Evolutionary conservation across 2,329 filamentous ascomycete species (phyloP), one percentile per base, ranked within the genome.

Genomic region (Fusarium sp.): DNA sequence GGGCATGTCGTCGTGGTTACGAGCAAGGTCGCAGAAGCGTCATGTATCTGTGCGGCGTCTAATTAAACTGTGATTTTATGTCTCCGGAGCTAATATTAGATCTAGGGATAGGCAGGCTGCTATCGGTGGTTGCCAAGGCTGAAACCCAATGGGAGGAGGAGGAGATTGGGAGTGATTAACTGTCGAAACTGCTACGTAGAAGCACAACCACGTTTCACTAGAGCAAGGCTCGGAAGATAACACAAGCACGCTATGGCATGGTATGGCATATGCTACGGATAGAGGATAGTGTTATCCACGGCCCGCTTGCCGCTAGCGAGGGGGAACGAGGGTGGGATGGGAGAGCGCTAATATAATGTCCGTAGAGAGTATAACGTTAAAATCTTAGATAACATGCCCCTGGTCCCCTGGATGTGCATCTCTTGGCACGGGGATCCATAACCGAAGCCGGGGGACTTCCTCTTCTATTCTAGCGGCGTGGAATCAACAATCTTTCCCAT

Each of bases 31-130:
- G 56, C 66, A 69, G 62, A 45, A 56, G 55, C 41, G 47, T 40
- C 39, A 70, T 67, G 66, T 60, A 52, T 14, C 37, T 8, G 30
- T 69, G 66, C 46, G 66, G 66, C 66, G 65, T 63, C 33, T 55
- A 41, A 32, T 62, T 45, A 44, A 32, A 47, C 25, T 25, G 13
- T 15, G 17, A 52, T 17, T 20, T 13, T 33, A 45, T 52, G 22
- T 35, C 59, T 62, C 48, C 30, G 57, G 32, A 13, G 32, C 64
- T 67, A 70, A 63, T 48, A 52, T 61, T 66, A 65, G 63, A 17
- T 25, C 39, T 49, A 59, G 61, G 41, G 45, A 70, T 49, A 59
- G 65, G 43, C 48, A 70, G 52, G 41, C 27, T 56, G 52, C 54
- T 52, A 62, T 49, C 35, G n/a, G 3, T 8, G 7, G 41, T 46